phyloP scores from a whole-genome alignment of 148 eudicot species.

The Arctostaphylos glauca region DNA sequence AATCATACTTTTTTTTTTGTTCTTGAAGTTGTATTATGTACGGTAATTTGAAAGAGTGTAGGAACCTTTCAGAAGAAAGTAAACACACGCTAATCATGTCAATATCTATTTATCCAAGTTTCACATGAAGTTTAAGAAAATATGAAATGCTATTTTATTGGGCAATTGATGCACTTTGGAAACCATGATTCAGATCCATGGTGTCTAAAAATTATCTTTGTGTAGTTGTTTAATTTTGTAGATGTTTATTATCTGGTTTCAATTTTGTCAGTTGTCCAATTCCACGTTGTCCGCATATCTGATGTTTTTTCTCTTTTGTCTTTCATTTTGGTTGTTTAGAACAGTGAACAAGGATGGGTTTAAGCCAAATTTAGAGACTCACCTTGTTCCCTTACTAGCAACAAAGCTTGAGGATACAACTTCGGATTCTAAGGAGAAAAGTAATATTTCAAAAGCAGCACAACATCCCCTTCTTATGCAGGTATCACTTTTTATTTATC shows the following conservation, averaged over 20 bases:
- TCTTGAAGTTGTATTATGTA: too few species aligned
- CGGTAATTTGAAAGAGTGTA: too few species aligned
- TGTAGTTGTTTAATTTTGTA: background rate
- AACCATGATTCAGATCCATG: background rate
- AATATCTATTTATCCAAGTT: background rate
- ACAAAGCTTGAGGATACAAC: constrained; percentile 50
- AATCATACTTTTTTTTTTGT: too few species aligned
- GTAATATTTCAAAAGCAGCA: constrained; percentile 41
- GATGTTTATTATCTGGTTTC: background rate
- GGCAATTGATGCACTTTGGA: background rate
- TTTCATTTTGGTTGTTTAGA: constrained; percentile 39
- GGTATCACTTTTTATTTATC: constrained; percentile 38
- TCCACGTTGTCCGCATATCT: background rate
- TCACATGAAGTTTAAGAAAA: background rate
- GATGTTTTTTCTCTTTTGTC: background rate
- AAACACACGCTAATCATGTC: background rate
- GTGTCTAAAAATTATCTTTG: background rate
- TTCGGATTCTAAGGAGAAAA: constrained; percentile 50
- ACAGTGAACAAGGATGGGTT: constrained; percentile 91
- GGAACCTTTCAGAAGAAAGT: background rate
- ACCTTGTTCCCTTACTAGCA: constrained; percentile 77
- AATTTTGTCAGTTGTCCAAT: background rate
- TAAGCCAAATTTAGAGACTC: constrained; percentile 95
- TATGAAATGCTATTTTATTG: background rate
- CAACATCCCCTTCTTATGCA: constrained; percentile 89